These are phyloP conservation scores for Neocallimastix lanati DNA, from an alignment of 192 early-diverging fungal genomes.

Conservation along the genomic window DNA sequence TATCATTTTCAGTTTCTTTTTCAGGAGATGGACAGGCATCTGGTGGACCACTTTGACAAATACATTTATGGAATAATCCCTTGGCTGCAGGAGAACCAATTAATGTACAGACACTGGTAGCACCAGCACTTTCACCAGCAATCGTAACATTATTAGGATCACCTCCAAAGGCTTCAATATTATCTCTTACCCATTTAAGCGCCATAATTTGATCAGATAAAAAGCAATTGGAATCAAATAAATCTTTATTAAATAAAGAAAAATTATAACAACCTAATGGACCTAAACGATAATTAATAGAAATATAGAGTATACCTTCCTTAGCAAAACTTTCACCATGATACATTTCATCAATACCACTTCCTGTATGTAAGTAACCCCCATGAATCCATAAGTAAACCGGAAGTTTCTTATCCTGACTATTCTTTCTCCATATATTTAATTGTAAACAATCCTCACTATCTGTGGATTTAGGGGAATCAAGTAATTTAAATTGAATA, in stretches of 20 bases:
- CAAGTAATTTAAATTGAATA: not conserved
- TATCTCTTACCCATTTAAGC: constrained; percentile 34
- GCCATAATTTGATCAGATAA: constrained; percentile 18
- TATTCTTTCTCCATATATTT: constrained; percentile 23
- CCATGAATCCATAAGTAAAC: constrained; percentile 44
- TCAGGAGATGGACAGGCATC: not conserved
- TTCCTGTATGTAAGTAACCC: constrained; percentile 27
- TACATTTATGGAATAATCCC: not conserved
- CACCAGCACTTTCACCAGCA: constrained; percentile 38
- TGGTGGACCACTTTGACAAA: not conserved
- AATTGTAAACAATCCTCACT: constrained; percentile 34
- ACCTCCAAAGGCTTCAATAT: constrained; percentile 46
- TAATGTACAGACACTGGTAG: constrained; percentile 3
- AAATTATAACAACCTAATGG: constrained; percentile 13
- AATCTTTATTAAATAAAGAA: not conserved
- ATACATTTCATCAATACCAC: not conserved
- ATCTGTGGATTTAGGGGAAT: not conserved
- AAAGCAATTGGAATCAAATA: constrained; percentile 10
- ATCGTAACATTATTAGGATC: constrained; percentile 31
- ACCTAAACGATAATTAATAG: constrained; percentile 22
- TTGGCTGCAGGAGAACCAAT: not conserved
- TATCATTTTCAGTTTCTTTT: not conserved
- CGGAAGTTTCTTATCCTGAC: constrained; percentile 14
- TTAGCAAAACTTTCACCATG: not conserved
- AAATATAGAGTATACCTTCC: not conserved